Evolutionary conservation across 2,329 filamentous ascomycete species (phyloP).

Genomic region (Talaromyces sp.): DNA sequence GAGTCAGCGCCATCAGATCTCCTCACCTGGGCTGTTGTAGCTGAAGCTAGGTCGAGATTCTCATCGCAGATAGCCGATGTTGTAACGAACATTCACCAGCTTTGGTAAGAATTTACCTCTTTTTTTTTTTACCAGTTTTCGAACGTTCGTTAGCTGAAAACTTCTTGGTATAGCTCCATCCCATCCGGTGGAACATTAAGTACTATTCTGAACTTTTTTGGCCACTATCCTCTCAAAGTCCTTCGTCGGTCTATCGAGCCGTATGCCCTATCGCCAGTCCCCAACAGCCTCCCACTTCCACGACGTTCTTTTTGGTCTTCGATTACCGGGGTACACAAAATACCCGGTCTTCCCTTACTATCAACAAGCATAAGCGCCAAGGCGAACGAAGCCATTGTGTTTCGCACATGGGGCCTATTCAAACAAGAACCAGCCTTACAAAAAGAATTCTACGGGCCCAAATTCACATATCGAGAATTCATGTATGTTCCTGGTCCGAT

Average conservation of each 20-base stretch:
- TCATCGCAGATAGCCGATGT: background rate
- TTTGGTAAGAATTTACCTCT: background rate
- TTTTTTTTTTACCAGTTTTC: background rate
- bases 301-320: background rate
- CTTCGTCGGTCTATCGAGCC: background rate
- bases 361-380: slow-evolving; percentile 2
- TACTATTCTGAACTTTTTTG: background rate
- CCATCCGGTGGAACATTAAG: slow-evolving; percentile 4
- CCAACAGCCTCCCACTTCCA: background rate
- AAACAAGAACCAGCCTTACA: background rate
- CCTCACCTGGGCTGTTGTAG: slow-evolving; percentile 1
- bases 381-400: background rate
- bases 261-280: background rate
- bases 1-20: slow-evolving; percentile 3
- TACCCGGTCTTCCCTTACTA: background rate
- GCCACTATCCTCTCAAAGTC: background rate
- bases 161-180: background rate
- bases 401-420: background rate
- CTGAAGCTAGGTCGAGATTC: background rate
- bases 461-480: background rate
- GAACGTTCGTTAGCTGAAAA: background rate
- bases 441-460: background rate
- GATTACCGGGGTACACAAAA: background rate
- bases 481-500: slow-evolving; percentile 1
- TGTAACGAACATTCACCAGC: background rate